Percentiles rank a stretch among this genome's conserved stretches.
Evolutionary conservation across 2,329 filamentous ascomycete species (phyloP).

Genomic region (Colletotrichum viniferum): DNA sequence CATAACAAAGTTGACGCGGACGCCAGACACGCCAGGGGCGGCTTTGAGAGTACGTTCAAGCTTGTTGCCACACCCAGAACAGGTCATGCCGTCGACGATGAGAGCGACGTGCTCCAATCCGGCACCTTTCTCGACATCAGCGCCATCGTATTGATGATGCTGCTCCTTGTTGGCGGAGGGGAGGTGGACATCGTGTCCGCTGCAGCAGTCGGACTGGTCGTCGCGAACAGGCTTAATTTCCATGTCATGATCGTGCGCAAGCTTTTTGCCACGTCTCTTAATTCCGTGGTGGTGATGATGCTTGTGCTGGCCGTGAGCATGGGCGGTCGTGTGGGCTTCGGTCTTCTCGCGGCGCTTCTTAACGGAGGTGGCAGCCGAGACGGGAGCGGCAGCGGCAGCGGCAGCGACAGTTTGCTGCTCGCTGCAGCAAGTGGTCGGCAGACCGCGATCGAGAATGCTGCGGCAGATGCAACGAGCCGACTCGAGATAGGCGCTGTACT

Average conservation of each 20-base stretch:
- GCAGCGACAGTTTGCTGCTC: slow-evolving; percentile 1
- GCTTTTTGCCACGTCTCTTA: slow-evolving; percentile 24
- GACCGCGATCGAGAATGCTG: slow-evolving; percentile 32
- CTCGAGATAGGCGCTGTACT: slow-evolving; percentile 39
- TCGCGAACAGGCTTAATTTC: background rate
- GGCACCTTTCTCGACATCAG: slow-evolving; percentile 30
- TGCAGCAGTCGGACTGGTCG: slow-evolving; percentile 6
- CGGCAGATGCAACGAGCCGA: slow-evolving; percentile 42
- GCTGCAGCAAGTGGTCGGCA: slow-evolving; percentile 31
- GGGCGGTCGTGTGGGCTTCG: slow-evolving; percentile 8
- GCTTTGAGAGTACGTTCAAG: slow-evolving; percentile 30
- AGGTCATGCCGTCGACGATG: slow-evolving; percentile 40
- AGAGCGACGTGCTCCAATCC: slow-evolving; percentile 30
- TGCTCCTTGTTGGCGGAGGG: background rate
- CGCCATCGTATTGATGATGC: background rate
- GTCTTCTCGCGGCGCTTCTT: background rate
- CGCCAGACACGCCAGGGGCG: slow-evolving; percentile 32
- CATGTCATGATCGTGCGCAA: slow-evolving; percentile 8
- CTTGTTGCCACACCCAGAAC: slow-evolving; percentile 40
- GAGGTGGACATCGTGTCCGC: background rate
- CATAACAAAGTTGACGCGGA: slow-evolving; percentile 42
- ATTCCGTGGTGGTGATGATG: slow-evolving; percentile 23
- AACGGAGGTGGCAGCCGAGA: background rate
- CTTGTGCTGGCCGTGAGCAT: slow-evolving; percentile 22
- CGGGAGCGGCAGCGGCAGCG: background rate